A percentile compares a stretch with the other conserved stretches of the same genome.
Conservation (phyloP, 2,329 filamentous ascomycete genomes). For the Sarocladium kiliense region DNA sequence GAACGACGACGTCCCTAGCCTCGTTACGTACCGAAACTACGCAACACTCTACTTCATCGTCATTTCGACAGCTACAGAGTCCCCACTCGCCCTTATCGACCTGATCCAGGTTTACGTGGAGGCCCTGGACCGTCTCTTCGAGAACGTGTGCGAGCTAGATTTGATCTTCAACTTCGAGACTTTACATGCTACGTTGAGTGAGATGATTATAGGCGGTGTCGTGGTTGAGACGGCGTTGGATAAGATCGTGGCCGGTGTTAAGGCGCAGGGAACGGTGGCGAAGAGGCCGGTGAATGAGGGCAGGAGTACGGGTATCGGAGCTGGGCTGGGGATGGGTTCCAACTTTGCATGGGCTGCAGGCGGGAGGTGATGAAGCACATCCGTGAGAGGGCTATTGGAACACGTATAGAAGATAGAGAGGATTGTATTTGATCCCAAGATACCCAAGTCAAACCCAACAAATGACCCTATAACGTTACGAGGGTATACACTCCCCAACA, state of each 20-base stretch:
- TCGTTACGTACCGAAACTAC: conserved; percentile 97
- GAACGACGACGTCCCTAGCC: conserved; percentile 83
- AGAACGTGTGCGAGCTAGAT: conserved; percentile 97
- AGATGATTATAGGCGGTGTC: conserved; percentile 94
- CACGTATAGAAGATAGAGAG: neutral
- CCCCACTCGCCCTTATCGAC: conserved; percentile 89
- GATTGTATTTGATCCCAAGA: conserved; percentile 1
- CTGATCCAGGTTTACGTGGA: conserved; percentile 98
- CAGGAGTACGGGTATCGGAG: conserved; percentile 38
- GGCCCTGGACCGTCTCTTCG: conserved; percentile 87
- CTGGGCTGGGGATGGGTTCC: conserved; percentile 50
- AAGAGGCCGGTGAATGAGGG: conserved; percentile 75
- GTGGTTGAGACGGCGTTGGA: conserved; percentile 91
- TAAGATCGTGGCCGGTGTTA: conserved; percentile 81
- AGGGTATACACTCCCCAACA: conserved; percentile 17
- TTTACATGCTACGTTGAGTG: conserved; percentile 80
- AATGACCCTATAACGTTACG: neutral
- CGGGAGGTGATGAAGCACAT: conserved; percentile 14
- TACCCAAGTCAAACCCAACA: neutral
- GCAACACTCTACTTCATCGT: conserved; percentile 98
- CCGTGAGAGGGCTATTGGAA: neutral
- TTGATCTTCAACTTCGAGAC: conserved; percentile 99
- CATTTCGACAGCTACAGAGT: conserved; percentile 94
- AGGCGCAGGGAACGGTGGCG: conserved; percentile 68
- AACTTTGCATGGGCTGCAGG: conserved; percentile 50